A percentile compares a stretch with the other conserved stretches of the same genome.
These are phyloP conservation scores for Trichoderma endophyticum DNA, from an alignment of 2,329 filamentous ascomycete genomes.

Conservation along the genomic window DNA sequence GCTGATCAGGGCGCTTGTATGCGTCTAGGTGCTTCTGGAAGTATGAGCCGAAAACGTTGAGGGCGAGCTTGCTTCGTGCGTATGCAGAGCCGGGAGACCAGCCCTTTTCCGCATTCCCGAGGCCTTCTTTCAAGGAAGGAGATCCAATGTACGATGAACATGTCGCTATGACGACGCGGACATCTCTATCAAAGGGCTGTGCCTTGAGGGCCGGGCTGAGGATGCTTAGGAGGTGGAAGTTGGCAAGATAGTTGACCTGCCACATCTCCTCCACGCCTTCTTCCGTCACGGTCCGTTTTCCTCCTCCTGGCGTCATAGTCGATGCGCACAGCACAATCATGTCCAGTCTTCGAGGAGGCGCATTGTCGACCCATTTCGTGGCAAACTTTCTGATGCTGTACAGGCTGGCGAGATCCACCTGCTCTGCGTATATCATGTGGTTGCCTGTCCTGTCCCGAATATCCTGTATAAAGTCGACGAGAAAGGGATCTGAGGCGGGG, in stretches of 20 bases:
- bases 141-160: slow-evolving; percentile 86
- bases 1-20: slow-evolving; percentile 78
- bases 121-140: slow-evolving; percentile 57
- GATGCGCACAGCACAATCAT: slow-evolving; percentile 87
- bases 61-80: slow-evolving; percentile 68
- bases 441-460: slow-evolving; percentile 74
- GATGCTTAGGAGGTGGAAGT: slow-evolving; percentile 91
- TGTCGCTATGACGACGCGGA: slow-evolving; percentile 80
- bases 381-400: slow-evolving; percentile 90
- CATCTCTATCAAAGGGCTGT: slow-evolving; percentile 90
- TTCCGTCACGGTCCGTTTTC: slow-evolving; percentile 56
- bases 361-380: slow-evolving; percentile 97
- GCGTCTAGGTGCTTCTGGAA: slow-evolving; percentile 89
- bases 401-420: slow-evolving; percentile 85
- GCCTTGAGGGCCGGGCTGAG: slow-evolving; percentile 84
- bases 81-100: slow-evolving; percentile 60
- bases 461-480: slow-evolving; percentile 90
- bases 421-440: slow-evolving; percentile 88
- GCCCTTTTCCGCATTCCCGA: slow-evolving; percentile 40
- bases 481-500: slow-evolving; percentile 76
- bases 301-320: slow-evolving; percentile 67
- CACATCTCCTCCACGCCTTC: slow-evolving; percentile 87
- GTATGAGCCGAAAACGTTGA: slow-evolving; percentile 84
- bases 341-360: slow-evolving; percentile 82
- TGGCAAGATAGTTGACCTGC: slow-evolving; percentile 93